A percentile compares a stretch with the other conserved stretches of the same genome.
Evolutionary conservation across 495 filamentous ascomycete species (phyloP).

Genomic region (Endocarpon pusillum): DNA sequence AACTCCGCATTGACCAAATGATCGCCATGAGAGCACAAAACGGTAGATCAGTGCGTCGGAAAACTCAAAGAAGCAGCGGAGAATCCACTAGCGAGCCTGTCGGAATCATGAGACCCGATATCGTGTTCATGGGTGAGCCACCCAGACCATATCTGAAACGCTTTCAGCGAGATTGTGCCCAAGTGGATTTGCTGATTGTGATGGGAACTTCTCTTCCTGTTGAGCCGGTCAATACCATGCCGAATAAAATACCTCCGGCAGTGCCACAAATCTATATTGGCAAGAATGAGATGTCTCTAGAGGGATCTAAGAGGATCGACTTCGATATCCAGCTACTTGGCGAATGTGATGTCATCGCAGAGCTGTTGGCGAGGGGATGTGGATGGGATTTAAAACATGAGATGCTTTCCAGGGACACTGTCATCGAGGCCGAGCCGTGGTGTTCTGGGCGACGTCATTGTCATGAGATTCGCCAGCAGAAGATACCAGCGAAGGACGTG

Average conservation of each 20-base stretch:
- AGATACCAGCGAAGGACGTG: too few species aligned
- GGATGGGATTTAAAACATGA: too few species aligned
- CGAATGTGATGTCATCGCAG: conserved; percentile 81
- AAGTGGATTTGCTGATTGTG: conserved; percentile 83
- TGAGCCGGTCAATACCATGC: conserved; percentile 82
- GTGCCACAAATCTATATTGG: conserved; percentile 93
- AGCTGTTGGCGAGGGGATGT: conserved; percentile 68
- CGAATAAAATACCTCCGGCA: conserved; percentile 54
- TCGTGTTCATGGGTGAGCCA: conserved; percentile 79
- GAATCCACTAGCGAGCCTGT: conserved; percentile 55
- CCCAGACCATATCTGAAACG: too few species aligned
- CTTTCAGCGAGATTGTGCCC: conserved; percentile 56
- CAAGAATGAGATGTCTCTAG: conserved; percentile 45
- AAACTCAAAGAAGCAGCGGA: conserved; percentile 51
- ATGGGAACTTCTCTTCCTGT: conserved; percentile 96
- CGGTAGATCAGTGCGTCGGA: conserved; percentile 33
- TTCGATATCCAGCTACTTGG: conserved; percentile 93
- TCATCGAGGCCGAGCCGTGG: too few species aligned
- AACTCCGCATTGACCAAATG: conserved; percentile 25
- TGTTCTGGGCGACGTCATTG: too few species aligned
- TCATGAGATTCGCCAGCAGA: too few species aligned
- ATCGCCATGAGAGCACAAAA: conserved; percentile 67
- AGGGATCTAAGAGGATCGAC: conserved; percentile 72
- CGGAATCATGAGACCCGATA: conserved; percentile 97
- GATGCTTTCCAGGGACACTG: too few species aligned